Evolutionary conservation across 1,139 yeast species (phyloP).

Genomic region (Debaryomyces fabryi): DNA sequence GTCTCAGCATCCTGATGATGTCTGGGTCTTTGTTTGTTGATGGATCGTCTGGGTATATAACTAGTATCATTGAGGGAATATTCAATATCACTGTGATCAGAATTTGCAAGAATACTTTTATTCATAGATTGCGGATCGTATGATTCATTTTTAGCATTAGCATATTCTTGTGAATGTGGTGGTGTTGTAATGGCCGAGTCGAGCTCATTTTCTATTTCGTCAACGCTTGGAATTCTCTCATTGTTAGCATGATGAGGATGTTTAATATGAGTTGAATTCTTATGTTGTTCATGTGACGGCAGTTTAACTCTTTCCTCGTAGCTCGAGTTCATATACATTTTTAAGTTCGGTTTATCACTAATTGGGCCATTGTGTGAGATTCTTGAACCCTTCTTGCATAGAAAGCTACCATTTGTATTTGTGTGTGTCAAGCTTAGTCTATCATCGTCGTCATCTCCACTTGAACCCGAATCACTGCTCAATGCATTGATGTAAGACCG

Average conservation of each 20-base stretch:
- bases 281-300: background rate
- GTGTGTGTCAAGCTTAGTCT: slow-evolving; percentile 5
- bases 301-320: slow-evolving; percentile 5
- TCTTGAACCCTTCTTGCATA: background rate
- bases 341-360: background rate
- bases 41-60: slow-evolving; percentile 15
- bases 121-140: slow-evolving; percentile 1
- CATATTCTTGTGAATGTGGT: slow-evolving; percentile 26
- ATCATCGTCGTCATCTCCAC: slow-evolving; percentile 11
- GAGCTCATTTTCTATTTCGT: slow-evolving; percentile 8
- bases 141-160: background rate
- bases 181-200: slow-evolving; percentile 29
- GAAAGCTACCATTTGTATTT: background rate
- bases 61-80: slow-evolving; percentile 12
- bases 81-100: background rate
- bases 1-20: background rate
- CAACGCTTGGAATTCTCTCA: background rate
- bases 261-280: background rate
- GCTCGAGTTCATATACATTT: background rate
- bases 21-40: slow-evolving; percentile 1
- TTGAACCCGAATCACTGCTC: slow-evolving; percentile 3
- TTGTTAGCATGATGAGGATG: background rate
- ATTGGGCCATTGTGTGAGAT: background rate
- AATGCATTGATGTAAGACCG: background rate
- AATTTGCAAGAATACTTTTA: background rate